Evolutionary conservation across 2,329 filamentous ascomycete genomes (phyloP).

Genomic region (Aspergillus sp.): DNA sequence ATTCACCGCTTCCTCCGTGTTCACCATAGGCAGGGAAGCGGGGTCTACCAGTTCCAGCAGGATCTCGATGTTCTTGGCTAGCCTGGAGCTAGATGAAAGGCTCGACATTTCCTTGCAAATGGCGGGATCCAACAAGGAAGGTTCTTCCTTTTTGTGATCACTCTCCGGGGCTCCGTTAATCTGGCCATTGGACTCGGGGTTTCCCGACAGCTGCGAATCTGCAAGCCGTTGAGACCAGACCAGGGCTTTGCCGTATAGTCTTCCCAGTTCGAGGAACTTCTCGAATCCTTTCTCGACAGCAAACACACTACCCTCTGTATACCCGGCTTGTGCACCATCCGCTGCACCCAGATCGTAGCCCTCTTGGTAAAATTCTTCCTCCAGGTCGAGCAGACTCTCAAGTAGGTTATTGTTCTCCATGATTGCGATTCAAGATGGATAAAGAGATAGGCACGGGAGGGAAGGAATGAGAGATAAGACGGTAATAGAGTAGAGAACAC

Average conservation of each 20-base stretch:
- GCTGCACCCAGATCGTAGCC: conserved; percentile 73
- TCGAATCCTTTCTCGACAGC: conserved; percentile 92
- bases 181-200: conserved; percentile 6
- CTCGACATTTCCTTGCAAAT: conserved; percentile 45
- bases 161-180: neutral
- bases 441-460: neutral
- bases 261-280: conserved; percentile 81
- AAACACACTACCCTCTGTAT: conserved; percentile 84
- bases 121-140: conserved; percentile 29
- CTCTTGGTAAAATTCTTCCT: conserved; percentile 75
- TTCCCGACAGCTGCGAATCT: conserved; percentile 23
- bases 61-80: conserved; percentile 74
- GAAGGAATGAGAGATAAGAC: conserved; percentile 10
- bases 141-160: conserved; percentile 15
- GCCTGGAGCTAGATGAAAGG: conserved; percentile 60
- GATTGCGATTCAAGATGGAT: conserved; percentile 8
- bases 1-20: conserved; percentile 83
- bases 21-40: conserved; percentile 73
- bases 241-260: conserved; percentile 72
- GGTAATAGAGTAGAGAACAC: neutral
- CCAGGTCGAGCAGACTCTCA: conserved; percentile 59
- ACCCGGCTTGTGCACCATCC: conserved; percentile 76
- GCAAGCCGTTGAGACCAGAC: conserved; percentile 79
- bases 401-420: conserved; percentile 53
- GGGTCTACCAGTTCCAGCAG: conserved; percentile 79